These are phyloP conservation scores for Nicotiana attenuata DNA, from an alignment of 257 asterid species.

Conservation along the genomic window DNA sequence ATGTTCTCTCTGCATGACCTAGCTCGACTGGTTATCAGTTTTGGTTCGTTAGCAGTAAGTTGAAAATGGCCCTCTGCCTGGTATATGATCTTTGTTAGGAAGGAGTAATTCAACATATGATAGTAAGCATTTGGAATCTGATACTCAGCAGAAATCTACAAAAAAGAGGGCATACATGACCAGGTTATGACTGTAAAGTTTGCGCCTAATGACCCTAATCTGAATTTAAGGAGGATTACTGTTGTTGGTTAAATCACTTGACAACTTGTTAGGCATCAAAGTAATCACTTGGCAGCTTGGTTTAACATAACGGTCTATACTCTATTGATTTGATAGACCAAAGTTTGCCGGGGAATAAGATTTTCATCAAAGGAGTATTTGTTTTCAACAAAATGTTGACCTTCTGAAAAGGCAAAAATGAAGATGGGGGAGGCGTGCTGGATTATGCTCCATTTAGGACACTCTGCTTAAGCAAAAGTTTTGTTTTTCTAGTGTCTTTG, in stretches of 20 bases:
- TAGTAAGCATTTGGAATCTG: neutral
- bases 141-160: neutral
- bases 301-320: neutral
- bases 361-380: neutral
- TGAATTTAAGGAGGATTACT: neutral
- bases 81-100: neutral
- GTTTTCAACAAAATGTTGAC: neutral
- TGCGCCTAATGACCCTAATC: neutral
- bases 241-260: neutral
- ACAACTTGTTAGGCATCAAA: neutral
- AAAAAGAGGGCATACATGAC: constrained; percentile 2
- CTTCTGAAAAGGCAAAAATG: neutral
- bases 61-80: neutral
- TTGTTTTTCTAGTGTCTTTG: neutral
- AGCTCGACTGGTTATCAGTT: neutral
- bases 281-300: neutral
- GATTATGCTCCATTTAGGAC: neutral
- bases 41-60: neutral
- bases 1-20: neutral
- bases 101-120: neutral
- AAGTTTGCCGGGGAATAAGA: neutral
- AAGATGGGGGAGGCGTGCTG: neutral
- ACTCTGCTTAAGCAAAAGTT: neutral
- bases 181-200: neutral
- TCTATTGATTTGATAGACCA: neutral